Conservation (phyloP, 164 flowering plant genomes). For the Nymphaea thermarum region DNA sequence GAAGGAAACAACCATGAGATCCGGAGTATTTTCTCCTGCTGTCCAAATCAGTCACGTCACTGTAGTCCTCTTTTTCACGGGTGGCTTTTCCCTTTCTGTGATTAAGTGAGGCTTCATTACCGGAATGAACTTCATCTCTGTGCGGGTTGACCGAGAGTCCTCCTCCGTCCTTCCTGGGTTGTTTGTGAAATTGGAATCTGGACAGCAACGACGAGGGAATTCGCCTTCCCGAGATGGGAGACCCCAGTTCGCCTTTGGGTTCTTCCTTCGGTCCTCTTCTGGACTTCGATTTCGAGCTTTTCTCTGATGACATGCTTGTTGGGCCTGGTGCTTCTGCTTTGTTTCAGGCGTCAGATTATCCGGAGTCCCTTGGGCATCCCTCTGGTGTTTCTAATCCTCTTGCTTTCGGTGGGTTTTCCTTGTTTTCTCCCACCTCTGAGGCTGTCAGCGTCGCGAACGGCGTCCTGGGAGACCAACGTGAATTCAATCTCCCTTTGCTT, state of each 20-base stretch:
- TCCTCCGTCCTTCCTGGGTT: no score
- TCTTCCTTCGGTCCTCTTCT: slow-evolving; percentile 13
- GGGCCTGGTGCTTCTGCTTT: slow-evolving; percentile 39
- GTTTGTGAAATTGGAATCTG: no score
- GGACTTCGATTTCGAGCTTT: slow-evolving; percentile 49
- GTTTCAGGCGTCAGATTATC: slow-evolving; percentile 51
- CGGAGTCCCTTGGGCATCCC: slow-evolving; percentile 32
- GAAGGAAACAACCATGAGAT: no score
- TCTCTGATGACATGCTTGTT: slow-evolving; percentile 54
- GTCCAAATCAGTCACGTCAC: no score
- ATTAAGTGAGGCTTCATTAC: no score
- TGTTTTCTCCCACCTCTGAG: slow-evolving; percentile 24
- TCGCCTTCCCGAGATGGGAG: not conserved
- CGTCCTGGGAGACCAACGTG: slow-evolving; percentile 11
- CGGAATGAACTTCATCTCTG: no score
- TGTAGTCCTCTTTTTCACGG: no score
- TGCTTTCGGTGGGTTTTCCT: slow-evolving; percentile 30
- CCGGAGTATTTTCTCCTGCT: no score
- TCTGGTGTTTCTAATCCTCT: slow-evolving; percentile 22
- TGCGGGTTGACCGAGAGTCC: no score
- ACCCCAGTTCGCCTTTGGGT: not conserved
- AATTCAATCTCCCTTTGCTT: slow-evolving; percentile 16
- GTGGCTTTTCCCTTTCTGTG: no score
- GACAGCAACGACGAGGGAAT: no score
- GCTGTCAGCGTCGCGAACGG: slow-evolving; percentile 9